A percentile compares a stretch with the other conserved stretches of the same genome.
Conservation (phyloP, 345 rosid species). For the Salix viminalis region DNA sequence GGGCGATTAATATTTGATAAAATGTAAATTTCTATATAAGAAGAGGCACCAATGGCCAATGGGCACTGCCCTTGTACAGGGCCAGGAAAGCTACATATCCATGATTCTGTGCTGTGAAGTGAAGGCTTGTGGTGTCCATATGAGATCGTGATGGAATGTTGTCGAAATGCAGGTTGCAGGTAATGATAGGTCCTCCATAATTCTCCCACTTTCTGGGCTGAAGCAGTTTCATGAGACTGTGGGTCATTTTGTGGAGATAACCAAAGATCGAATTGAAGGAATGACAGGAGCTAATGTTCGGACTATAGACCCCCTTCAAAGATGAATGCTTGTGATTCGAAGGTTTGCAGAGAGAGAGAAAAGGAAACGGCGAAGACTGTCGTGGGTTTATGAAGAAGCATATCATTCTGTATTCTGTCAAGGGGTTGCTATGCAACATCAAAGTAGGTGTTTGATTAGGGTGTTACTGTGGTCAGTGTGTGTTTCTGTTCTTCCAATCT, state of each 20-base stretch:
- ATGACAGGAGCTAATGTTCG: conserved; percentile 82
- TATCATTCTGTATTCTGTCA: conserved; percentile 24
- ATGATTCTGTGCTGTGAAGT: neutral
- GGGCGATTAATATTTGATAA: too few relatives aligned
- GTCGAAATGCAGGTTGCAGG: conserved; percentile 76
- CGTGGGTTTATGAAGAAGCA: conserved; percentile 6
- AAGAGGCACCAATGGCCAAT: too few relatives aligned
- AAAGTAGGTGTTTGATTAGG: conserved; percentile 30
- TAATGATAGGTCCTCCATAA: conserved; percentile 88
- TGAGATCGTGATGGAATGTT: neutral
- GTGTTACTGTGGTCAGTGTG: conserved; percentile 35
- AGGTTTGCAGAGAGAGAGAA: neutral
- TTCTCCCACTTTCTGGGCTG: conserved; percentile 87
- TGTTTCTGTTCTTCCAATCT: conserved; percentile 27
- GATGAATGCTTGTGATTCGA: conserved; percentile 41
- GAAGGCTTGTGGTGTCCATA: neutral
- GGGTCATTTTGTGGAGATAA: conserved; percentile 94
- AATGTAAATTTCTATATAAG: too few relatives aligned
- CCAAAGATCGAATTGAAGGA: conserved; percentile 86
- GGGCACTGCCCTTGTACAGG: neutral
- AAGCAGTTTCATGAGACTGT: conserved; percentile 89
- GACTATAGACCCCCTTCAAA: conserved; percentile 85
- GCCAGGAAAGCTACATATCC: neutral
- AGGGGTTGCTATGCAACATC: conserved; percentile 25
- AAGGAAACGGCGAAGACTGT: neutral